Evolutionary conservation across 768 basidiomycete genomes (phyloP).

Genomic region (Clathrus columnatus): DNA sequence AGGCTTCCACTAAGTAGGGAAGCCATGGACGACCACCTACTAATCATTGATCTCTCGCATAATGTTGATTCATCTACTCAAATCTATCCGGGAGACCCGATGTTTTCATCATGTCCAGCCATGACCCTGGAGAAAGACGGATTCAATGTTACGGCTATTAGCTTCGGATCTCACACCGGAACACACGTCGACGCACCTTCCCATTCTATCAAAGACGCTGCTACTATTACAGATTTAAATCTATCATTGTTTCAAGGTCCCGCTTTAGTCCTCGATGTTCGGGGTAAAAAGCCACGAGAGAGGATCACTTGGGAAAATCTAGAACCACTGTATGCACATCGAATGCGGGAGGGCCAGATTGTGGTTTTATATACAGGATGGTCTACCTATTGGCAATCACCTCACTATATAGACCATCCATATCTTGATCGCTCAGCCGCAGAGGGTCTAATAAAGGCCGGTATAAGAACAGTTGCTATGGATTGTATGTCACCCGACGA

Average conservation of each 20-base stretch:
- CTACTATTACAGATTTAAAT: constrained; percentile 49
- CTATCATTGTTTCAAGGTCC: constrained; percentile 45
- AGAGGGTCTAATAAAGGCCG: constrained; percentile 35
- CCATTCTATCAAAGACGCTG: constrained; percentile 55
- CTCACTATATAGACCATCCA: constrained; percentile 53
- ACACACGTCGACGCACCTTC: constrained; percentile 76
- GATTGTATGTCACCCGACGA: constrained; percentile 66
- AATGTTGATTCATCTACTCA: constrained; percentile 5
- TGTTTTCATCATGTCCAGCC: constrained; percentile 30
- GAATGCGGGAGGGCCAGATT: constrained; percentile 33
- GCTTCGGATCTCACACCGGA: constrained; percentile 62
- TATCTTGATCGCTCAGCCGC: constrained; percentile 51
- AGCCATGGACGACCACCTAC: background rate
- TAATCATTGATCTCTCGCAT: constrained; percentile 6
- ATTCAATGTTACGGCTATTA: constrained; percentile 42
- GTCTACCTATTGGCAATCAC: constrained; percentile 45
- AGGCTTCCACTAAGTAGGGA: background rate
- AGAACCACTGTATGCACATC: constrained; percentile 25
- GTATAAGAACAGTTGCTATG: constrained; percentile 49
- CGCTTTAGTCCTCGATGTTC: constrained; percentile 48
- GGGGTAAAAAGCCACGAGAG: constrained; percentile 32
- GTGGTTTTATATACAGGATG: constrained; percentile 63
- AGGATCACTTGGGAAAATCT: constrained; percentile 49
- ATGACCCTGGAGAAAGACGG: constrained; percentile 37
- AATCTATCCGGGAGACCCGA: constrained; percentile 49